Conservation (phyloP, 139 green algal genomes). For the Chlamydomonas sphaeroides region DNA sequence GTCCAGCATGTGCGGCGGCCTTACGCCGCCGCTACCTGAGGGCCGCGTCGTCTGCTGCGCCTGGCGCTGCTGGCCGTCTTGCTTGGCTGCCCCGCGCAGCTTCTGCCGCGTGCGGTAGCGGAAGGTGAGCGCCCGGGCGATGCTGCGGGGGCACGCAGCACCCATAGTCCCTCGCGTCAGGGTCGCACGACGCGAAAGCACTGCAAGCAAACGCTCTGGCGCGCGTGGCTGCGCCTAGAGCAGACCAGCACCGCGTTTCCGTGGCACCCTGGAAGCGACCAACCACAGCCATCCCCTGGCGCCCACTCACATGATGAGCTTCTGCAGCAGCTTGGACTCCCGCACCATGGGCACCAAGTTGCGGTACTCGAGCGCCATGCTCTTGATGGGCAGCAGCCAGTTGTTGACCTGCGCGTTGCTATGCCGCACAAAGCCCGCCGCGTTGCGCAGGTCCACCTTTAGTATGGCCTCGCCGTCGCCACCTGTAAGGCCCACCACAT, state of each 20-base stretch:
- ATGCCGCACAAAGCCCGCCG: slow-evolving; percentile 80
- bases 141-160: too few species aligned
- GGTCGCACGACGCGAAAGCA: too few species aligned
- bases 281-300: neutral
- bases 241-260: too few species aligned
- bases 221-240: too few species aligned
- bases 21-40: too few species aligned
- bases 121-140: slow-evolving; percentile 24
- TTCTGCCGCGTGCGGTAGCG: neutral
- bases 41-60: too few species aligned
- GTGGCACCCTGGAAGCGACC: neutral
- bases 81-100: too few species aligned
- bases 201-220: too few species aligned
- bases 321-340: slow-evolving; percentile 43
- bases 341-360: slow-evolving; percentile 38
- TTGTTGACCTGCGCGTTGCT: slow-evolving; percentile 60
- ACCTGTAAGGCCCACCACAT: slow-evolving; percentile 38
- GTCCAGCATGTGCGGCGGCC: too few species aligned
- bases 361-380: slow-evolving; percentile 3
- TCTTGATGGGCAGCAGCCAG: slow-evolving; percentile 73
- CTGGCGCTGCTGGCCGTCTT: too few species aligned
- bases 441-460: slow-evolving; percentile 73
- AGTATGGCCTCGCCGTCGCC: slow-evolving; percentile 74
- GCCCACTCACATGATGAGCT: slow-evolving; percentile 40
- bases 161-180: too few species aligned